A percentile compares a stretch with the other conserved stretches of the same genome.
These are phyloP conservation scores for Corchorus capsularis DNA, from an alignment of 345 rosid genomes.

Conservation along the genomic window DNA sequence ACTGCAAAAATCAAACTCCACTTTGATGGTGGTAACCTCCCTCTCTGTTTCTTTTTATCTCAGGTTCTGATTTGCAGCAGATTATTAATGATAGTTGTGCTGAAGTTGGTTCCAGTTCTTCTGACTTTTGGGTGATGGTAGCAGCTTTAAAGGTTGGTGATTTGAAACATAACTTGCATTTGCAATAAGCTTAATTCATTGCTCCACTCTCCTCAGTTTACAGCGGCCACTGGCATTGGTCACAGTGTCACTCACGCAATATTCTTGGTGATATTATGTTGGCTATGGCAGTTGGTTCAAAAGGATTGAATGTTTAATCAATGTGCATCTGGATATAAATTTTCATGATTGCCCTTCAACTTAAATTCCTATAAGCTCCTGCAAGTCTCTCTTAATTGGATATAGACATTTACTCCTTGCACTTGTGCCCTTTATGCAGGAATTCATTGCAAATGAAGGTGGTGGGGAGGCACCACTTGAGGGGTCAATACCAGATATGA, in stretches of 20 bases:
- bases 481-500: conserved; percentile 99
- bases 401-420: background rate
- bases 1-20: background rate
- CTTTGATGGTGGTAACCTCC: conserved; percentile 11
- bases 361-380: conserved; percentile 18
- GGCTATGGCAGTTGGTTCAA: conserved; percentile 10
- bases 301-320: conserved; percentile 3
- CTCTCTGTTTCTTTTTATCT: background rate
- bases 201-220: conserved; percentile 2
- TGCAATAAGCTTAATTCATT: background rate
- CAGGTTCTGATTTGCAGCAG: conserved; percentile 70
- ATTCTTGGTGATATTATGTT: background rate
- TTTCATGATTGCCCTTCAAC: conserved; percentile 1
- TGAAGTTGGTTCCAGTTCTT: conserved; percentile 66
- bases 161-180: conserved; percentile 24
- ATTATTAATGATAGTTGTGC: conserved; percentile 62
- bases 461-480: conserved; percentile 91
- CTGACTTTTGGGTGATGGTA: conserved; percentile 97
- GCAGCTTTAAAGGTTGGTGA: conserved; percentile 87
- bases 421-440: conserved; percentile 48
- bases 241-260: background rate
- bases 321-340: background rate
- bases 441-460: conserved; percentile 86
- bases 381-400: background rate
- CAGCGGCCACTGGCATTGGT: background rate